Conservation (phyloP, 2,329 filamentous ascomycete genomes). For the Dactylella cylindrospora region DNA sequence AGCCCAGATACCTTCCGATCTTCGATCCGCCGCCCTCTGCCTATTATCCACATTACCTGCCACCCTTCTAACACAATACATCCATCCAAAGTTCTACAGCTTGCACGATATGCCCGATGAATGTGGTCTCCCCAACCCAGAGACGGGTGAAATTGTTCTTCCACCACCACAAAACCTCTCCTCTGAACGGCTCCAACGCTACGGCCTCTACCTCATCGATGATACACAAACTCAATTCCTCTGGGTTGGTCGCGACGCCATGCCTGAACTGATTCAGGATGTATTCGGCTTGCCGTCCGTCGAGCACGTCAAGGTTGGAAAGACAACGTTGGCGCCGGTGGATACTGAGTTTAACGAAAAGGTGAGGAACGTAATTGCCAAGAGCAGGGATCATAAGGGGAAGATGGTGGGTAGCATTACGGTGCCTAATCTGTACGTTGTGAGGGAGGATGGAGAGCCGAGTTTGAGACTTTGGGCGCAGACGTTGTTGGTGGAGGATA, state of each 20-base stretch:
- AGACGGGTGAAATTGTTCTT: conserved; percentile 84
- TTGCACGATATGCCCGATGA: conserved; percentile 95
- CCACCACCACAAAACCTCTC: conserved; percentile 83
- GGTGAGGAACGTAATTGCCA: conserved; percentile 83
- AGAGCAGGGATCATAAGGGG: conserved; percentile 82
- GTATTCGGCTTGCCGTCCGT: conserved; percentile 88
- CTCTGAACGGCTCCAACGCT: conserved; percentile 81
- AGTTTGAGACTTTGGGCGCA: conserved; percentile 95
- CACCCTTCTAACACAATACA: conserved; percentile 88
- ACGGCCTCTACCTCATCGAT: conserved; percentile 93
- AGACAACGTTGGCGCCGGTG: conserved; percentile 79
- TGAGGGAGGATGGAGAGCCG: conserved; percentile 93
- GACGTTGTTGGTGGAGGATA: conserved; percentile 90
- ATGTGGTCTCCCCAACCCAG: conserved; percentile 78
- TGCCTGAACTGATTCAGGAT: conserved; percentile 82
- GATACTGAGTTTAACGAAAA: conserved; percentile 97
- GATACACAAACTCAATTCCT: conserved; percentile 97
- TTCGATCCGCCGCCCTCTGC: conserved; percentile 88
- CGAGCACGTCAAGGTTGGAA: conserved; percentile 83
- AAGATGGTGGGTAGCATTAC: conserved; percentile 89
- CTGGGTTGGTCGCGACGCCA: conserved; percentile 90
- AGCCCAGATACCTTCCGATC: conserved; percentile 88
- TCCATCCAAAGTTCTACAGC: conserved; percentile 81
- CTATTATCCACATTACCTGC: conserved; percentile 90
- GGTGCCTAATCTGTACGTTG: conserved; percentile 89